These are phyloP conservation scores for Dictyostelium citrinum DNA, from an alignment of 78 protist genomes.

Conservation along the genomic window DNA sequence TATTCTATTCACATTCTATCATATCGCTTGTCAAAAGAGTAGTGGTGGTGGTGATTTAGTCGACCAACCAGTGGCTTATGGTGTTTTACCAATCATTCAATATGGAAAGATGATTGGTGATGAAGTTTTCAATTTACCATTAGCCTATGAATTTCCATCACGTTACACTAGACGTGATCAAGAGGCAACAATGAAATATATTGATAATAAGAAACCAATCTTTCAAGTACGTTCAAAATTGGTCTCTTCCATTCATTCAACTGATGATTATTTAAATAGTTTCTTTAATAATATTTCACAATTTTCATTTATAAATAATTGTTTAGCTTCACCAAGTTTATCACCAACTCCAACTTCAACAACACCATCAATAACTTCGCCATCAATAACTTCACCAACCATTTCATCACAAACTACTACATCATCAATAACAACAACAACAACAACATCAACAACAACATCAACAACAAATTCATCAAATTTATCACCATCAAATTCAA, in stretches of 20 bases:
- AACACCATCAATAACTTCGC: not conserved
- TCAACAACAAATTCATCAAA: not conserved
- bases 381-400: not conserved
- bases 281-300: conserved; percentile 32
- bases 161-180: conserved; percentile 40
- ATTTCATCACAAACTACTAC: not conserved
- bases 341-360: not conserved
- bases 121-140: conserved; percentile 38
- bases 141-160: conserved; percentile 56
- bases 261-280: conserved; percentile 22
- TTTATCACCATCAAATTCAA: not conserved
- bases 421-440: not conserved
- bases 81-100: conserved; percentile 49
- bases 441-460: not conserved
- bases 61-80: conserved; percentile 53
- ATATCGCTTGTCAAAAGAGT: conserved; percentile 67
- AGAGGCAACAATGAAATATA: conserved; percentile 15
- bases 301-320: not conserved
- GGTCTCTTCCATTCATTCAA: not conserved
- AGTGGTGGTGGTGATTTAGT: not conserved
- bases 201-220: conserved; percentile 66
- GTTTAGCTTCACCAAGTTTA: not conserved
- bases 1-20: conserved; percentile 73
- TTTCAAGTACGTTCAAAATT: conserved; percentile 69
- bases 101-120: conserved; percentile 45